phyloP scores from a whole-genome alignment of 1,284 basidiomycete species.

The Apiotrichum domesticum region DNA sequence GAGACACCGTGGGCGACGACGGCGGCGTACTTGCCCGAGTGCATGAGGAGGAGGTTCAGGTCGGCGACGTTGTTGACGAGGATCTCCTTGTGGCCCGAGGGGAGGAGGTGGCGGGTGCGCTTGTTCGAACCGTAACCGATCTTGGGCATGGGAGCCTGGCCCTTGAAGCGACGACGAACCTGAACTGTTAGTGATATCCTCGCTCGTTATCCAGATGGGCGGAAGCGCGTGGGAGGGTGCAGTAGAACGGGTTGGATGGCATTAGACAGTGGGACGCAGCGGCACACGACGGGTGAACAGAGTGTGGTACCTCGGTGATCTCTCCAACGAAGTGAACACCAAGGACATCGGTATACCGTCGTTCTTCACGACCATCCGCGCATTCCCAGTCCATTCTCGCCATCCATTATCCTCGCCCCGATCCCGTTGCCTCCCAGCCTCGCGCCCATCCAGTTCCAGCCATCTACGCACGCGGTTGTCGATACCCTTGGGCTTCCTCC shows the following conservation, averaged over 20 bases:
- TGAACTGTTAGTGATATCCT: conserved; percentile 12
- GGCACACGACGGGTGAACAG: no score
- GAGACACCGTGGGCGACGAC: conserved; percentile 97
- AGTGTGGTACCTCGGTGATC: no score
- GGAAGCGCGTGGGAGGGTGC: no score
- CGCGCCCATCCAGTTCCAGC: background rate
- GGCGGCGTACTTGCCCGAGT: conserved; percentile 94
- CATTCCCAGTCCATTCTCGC: no score
- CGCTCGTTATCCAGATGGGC: no score
- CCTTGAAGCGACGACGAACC: conserved; percentile 86
- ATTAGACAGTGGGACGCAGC: no score
- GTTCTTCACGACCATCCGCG: no score
- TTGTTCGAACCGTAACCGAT: conserved; percentile 54
- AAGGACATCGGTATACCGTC: no score
- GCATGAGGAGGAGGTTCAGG: conserved; percentile 90
- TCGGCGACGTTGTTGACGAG: conserved; percentile 86
- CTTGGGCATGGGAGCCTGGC: conserved; percentile 91
- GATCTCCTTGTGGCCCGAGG: conserved; percentile 90
- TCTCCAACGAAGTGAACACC: no score
- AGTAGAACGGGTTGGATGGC: no score
- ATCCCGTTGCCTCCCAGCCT: background rate
- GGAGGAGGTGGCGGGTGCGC: conserved; percentile 85
- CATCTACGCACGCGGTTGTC: conserved; percentile 63
- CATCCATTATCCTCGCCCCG: background rate
- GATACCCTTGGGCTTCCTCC: conserved; percentile 96